Evolutionary conservation across 2,329 filamentous ascomycete species (phyloP).

Genomic region (Cytospora paraplurivora): DNA sequence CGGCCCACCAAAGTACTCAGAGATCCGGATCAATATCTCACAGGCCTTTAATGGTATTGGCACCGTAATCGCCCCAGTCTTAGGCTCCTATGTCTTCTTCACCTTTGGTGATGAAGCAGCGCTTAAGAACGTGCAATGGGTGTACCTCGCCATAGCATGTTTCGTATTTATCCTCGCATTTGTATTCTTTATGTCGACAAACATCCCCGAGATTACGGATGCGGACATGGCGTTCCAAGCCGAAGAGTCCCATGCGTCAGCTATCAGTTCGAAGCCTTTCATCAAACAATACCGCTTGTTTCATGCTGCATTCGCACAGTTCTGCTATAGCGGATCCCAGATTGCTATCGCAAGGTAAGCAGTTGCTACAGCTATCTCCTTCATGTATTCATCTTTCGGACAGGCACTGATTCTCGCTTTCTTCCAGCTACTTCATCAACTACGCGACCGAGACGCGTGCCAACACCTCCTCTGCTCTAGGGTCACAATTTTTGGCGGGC

Average conservation of each 20-base stretch:
- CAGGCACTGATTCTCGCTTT: not conserved
- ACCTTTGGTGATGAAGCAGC: conserved; percentile 58
- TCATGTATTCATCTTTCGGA: conserved; percentile 10
- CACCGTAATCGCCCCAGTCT: conserved; percentile 70
- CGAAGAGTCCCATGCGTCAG: conserved; percentile 53
- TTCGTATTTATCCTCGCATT: conserved; percentile 69
- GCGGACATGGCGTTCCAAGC: conserved; percentile 67
- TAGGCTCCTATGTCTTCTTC: conserved; percentile 76
- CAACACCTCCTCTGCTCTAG: conserved; percentile 52
- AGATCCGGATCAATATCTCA: conserved; percentile 73
- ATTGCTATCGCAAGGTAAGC: conserved; percentile 56
- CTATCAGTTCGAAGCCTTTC: conserved; percentile 60
- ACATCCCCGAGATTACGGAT: conserved; percentile 73
- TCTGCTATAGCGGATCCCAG: conserved; percentile 77
- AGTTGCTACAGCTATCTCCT: not conserved
- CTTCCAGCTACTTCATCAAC: conserved; percentile 68
- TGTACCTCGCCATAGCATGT: conserved; percentile 71
- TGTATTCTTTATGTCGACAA: conserved; percentile 64
- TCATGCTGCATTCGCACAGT: conserved; percentile 74
- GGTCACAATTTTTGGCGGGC: conserved; percentile 70
- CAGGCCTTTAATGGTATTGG: conserved; percentile 79
- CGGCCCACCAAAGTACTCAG: conserved; percentile 68
- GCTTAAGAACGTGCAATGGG: conserved; percentile 72
- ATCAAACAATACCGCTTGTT: conserved; percentile 74
- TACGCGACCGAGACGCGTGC: conserved; percentile 65